Conservation (phyloP, 2,329 filamentous ascomycete species). For the Fusarium proliferatum region DNA sequence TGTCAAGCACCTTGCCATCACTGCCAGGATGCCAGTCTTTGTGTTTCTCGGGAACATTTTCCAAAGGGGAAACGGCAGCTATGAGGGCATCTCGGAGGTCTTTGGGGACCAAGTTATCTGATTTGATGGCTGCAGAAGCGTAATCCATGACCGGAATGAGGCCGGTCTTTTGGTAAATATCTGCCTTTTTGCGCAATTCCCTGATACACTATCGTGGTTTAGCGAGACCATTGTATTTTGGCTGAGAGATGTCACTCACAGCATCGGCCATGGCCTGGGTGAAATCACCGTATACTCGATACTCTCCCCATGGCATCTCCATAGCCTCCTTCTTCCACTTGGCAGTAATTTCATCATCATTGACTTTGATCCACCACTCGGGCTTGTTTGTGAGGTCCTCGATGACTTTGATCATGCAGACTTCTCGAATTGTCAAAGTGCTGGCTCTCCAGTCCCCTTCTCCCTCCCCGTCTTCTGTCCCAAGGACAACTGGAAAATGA, state of each 20-base stretch:
- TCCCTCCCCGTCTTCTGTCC: not conserved
- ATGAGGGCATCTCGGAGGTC: conserved; percentile 52
- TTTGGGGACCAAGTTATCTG: conserved; percentile 46
- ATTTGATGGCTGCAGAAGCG: conserved; percentile 49
- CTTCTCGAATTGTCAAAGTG: conserved; percentile 47
- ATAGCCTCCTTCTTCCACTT: conserved; percentile 48
- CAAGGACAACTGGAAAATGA: conserved; percentile 40
- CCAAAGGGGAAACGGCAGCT: conserved; percentile 57
- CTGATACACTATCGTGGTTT: conserved; percentile 44
- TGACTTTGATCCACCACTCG: conserved; percentile 51
- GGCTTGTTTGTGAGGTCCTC: conserved; percentile 51
- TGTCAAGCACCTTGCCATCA: conserved; percentile 32
- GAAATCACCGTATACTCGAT: conserved; percentile 42
- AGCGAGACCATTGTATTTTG: not conserved
- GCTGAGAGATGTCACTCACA: conserved; percentile 33
- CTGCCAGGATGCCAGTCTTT: conserved; percentile 49
- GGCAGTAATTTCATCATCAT: conserved; percentile 38
- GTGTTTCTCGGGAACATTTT: conserved; percentile 59
- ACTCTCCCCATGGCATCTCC: conserved; percentile 45
- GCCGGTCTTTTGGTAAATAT: conserved; percentile 48
- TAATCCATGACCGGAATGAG: conserved; percentile 51
- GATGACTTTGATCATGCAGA: conserved; percentile 49
- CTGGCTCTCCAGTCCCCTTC: conserved; percentile 37
- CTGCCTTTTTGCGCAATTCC: conserved; percentile 50
- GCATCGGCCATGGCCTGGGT: conserved; percentile 47